Conservation (phyloP, 768 basidiomycete species). For the Tylopilus rubrobrunneus region DNA sequence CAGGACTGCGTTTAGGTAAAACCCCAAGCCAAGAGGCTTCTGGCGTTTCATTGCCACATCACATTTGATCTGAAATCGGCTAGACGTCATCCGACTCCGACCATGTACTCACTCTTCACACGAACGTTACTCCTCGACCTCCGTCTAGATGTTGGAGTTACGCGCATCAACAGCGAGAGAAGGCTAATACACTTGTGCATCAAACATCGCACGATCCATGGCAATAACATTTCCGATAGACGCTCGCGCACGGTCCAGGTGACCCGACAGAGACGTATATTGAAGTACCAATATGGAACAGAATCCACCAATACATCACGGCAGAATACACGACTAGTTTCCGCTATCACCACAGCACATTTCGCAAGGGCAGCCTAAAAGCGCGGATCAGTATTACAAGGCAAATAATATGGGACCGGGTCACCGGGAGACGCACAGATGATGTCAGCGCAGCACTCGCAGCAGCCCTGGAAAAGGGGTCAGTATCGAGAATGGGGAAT, state of each 20-base stretch:
- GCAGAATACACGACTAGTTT: slow-evolving; percentile 1
- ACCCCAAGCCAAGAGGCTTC: too few relatives aligned
- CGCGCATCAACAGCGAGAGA: neutral
- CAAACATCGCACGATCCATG: too few relatives aligned
- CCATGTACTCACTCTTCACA: too few relatives aligned
- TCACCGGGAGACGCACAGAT: slow-evolving; percentile 56
- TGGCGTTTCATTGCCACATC: too few relatives aligned
- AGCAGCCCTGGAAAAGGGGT: slow-evolving; percentile 48
- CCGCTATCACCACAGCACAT: slow-evolving; percentile 50
- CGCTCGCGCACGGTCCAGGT: neutral
- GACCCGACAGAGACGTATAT: neutral
- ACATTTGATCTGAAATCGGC: too few relatives aligned
- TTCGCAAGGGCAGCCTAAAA: slow-evolving; percentile 73
- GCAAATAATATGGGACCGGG: too few relatives aligned
- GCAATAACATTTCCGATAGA: neutral
- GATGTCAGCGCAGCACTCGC: slow-evolving; percentile 70
- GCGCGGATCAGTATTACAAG: neutral
- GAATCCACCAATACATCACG: slow-evolving; percentile 1
- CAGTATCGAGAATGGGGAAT: neutral
- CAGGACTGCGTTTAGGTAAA: neutral
- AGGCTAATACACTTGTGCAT: neutral
- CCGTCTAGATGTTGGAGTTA: too few relatives aligned
- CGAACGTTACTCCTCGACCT: too few relatives aligned
- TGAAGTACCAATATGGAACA: slow-evolving; percentile 13
- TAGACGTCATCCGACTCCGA: too few relatives aligned